phyloP scores from a whole-genome alignment of 345 rosid species.

The Acer saccharum region DNA sequence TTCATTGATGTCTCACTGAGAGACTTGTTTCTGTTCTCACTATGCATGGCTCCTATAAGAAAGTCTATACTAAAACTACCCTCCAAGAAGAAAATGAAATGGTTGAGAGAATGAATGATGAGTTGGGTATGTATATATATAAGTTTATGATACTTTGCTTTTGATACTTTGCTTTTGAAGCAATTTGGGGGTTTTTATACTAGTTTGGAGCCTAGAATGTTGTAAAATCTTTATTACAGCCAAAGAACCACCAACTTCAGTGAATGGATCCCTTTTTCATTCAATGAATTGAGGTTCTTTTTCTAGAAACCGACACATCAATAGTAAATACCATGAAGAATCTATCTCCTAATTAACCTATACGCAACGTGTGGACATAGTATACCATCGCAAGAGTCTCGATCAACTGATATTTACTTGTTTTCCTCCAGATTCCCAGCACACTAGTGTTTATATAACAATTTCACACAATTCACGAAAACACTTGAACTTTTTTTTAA shows the following conservation, averaged over 20 bases:
- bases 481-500: neutral
- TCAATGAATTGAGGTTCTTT: constrained; percentile 1
- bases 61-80: neutral
- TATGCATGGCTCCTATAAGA: constrained; percentile 31
- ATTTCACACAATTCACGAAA: constrained; percentile 3
- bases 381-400: neutral
- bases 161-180: constrained; percentile 26
- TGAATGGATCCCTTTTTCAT: constrained; percentile 26
- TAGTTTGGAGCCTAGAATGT: neutral
- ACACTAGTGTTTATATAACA: neutral
- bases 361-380: neutral
- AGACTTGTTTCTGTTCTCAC: constrained; percentile 36
- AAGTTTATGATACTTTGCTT: constrained; percentile 22
- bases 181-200: neutral
- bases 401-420: neutral
- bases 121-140: constrained; percentile 7
- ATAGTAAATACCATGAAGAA: constrained; percentile 15
- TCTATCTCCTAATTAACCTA: constrained; percentile 9
- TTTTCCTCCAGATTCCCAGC: constrained; percentile 16
- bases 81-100: constrained; percentile 3
- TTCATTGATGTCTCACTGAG: constrained; percentile 51
- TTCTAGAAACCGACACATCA: neutral
- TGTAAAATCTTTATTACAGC: neutral
- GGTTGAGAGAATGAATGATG: neutral
- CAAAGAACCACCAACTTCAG: constrained; percentile 1